Conservation (phyloP, 495 filamentous ascomycete genomes). For the Xylaria sp. region DNA sequence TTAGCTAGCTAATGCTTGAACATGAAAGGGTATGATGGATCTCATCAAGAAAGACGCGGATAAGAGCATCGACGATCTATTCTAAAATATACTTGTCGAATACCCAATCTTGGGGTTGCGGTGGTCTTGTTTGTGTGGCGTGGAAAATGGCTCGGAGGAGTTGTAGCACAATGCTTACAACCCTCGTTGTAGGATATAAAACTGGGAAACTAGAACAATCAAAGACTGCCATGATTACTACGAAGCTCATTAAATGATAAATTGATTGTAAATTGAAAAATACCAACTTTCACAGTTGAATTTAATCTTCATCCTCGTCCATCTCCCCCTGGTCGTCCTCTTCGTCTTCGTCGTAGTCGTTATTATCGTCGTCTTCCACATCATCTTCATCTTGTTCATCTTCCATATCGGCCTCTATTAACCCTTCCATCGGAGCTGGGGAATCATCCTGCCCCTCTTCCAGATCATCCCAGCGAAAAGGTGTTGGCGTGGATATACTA, state of each 20-base stretch:
- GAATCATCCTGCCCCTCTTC: conserved; percentile 25
- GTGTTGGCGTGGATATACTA: conserved; percentile 40
- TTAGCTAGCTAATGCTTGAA: conserved; percentile 22
- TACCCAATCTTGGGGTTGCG: not conserved
- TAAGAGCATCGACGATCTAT: conserved; percentile 85
- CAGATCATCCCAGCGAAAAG: conserved; percentile 40
- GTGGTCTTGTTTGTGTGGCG: no score
- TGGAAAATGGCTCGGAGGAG: no score
- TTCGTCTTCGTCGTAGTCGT: conserved; percentile 30
- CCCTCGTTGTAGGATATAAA: not conserved
- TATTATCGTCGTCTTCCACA: conserved; percentile 3
- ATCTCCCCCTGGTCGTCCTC: conserved; percentile 31
- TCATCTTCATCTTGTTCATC: conserved; percentile 26
- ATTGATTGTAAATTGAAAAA: not conserved
- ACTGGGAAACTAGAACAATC: not conserved
- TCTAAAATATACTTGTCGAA: conserved; percentile 55
- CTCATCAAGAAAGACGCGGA: conserved; percentile 94
- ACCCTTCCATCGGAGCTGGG: conserved; percentile 4
- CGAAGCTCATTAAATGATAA: no score
- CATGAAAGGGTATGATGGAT: conserved; percentile 83
- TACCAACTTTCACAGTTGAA: not conserved
- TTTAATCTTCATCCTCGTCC: conserved; percentile 30
- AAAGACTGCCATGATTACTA: not conserved
- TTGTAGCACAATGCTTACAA: not conserved
- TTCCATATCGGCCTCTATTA: conserved; percentile 24